Base-by-base conservation (phyloP, 768 basidiomycete genomes). In the Russula earlei region DNA sequence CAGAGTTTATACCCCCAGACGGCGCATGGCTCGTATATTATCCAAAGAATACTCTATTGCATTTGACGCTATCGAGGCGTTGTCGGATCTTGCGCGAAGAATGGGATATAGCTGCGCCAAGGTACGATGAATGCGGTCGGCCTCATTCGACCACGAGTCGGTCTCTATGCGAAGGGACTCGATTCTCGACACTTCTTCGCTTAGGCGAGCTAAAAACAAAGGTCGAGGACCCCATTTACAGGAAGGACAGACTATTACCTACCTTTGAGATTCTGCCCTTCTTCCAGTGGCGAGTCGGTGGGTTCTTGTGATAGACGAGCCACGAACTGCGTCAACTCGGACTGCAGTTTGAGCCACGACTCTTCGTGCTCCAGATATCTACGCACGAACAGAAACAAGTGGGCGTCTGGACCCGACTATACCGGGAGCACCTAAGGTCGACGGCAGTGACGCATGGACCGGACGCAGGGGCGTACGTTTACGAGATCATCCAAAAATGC, bases 341-440 rank as follows among this genome's bases (percentile, higher is more conserved):
- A 46, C 41, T 54, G 57, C 12, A 58, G 15, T 49, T 24, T 34
- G n/a, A 38, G 41, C 57, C 37, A 49, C 33, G 44, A 46, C 37
- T 49, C 49, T 31, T 64, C 64, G 22, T 58, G 55, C 22, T 56
- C 42, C 29, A 65, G 37, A 47, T 56, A 65, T 38, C 14, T 40
- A 27, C 53, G 52, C 38, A 65, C 19, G 31, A 61, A 48, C 36
- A 12, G 22, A 19, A 56, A 17, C n/a, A 55, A 38, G 17, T 37
- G 43, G 15, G 48, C 15, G 8, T 52, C 41, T 11, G 56, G 4
- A 31, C 49, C 49, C 4, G 33, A 24, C 52, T 62, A 34, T 36
- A n/a, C 17, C 33, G 44, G n/a, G 19, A 17, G 9, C 19, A 27
- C 20, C 43, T 52, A 15, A 42, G 11, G 20, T 38, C 8, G 11